These are phyloP conservation scores for Salix caprea DNA, from an alignment of 345 rosid species.

Conservation along the genomic window DNA sequence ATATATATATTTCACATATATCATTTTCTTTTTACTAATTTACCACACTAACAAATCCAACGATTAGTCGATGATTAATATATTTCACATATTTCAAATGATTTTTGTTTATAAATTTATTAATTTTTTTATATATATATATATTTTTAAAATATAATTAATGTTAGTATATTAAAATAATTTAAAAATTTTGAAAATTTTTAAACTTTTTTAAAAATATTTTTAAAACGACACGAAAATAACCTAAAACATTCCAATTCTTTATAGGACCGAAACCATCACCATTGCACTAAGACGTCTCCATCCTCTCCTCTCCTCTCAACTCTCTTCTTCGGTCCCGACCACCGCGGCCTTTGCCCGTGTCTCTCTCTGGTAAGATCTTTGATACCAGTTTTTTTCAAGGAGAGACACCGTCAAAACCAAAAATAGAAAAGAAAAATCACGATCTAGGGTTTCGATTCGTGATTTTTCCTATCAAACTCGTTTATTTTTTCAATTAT, in stretches of 20 bases:
- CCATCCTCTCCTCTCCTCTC: not conserved
- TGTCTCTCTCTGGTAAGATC: constrained; percentile 45
- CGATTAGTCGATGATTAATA: too few species aligned
- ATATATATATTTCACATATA: too few species aligned
- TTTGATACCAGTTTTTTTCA: constrained; percentile 35
- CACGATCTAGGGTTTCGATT: not conserved
- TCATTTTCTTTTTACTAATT: too few species aligned
- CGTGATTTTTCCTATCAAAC: not conserved
- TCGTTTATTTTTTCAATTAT: constrained; percentile 16
- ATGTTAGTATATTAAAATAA: too few species aligned
- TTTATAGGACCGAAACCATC: not conserved
- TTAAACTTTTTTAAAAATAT: too few species aligned
- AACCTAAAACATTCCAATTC: not conserved
- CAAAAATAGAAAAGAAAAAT: not conserved
- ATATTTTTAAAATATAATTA: too few species aligned
- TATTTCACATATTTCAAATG: too few species aligned
- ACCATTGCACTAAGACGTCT: not conserved
- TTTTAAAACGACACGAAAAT: too few species aligned
- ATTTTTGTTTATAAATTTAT: too few species aligned
- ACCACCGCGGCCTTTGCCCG: not conserved
- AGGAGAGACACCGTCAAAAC: constrained; percentile 31
- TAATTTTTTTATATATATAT: too few species aligned
- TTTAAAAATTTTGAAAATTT: too few species aligned
- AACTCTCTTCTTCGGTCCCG: not conserved
- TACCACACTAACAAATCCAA: too few species aligned